These are phyloP conservation scores for Croton setiger DNA, from an alignment of 441 rosid genomes.

Conservation along the genomic window DNA sequence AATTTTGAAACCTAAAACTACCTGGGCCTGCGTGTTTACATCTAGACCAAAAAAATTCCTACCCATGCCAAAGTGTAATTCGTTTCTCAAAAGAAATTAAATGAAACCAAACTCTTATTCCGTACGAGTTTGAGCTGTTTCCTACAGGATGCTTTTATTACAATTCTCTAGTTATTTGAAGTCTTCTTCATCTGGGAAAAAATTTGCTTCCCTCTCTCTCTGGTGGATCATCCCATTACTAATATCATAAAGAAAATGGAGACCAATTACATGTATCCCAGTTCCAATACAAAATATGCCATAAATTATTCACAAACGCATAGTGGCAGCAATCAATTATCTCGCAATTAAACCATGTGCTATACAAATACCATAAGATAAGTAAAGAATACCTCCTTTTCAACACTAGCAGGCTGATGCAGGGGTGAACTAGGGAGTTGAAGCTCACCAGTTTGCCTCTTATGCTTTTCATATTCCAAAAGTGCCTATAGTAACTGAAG, in stretches of 20 bases:
- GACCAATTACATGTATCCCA: not conserved
- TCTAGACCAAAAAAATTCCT: not conserved
- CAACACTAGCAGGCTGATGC: slow-evolving; percentile 40
- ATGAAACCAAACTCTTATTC: not conserved
- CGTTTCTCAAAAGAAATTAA: not conserved
- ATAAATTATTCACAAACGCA: not conserved
- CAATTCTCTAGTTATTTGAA: not conserved
- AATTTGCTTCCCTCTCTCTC: not conserved
- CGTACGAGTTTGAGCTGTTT: slow-evolving; percentile 4
- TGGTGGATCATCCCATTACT: not conserved
- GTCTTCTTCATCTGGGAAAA: not conserved
- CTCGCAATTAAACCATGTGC: not conserved
- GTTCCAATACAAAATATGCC: not conserved
- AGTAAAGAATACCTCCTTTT: slow-evolving; percentile 53
- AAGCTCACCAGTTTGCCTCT: slow-evolving; percentile 60
- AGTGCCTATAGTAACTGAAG: slow-evolving; percentile 53
- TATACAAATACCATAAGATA: not conserved
- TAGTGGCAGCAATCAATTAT: not conserved
- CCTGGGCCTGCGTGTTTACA: not conserved
- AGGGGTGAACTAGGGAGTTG: slow-evolving; percentile 51
- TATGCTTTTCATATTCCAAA: slow-evolving; percentile 72
- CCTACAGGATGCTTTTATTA: not conserved
- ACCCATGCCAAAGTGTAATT: not conserved
- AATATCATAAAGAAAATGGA: not conserved
- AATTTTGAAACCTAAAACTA: slow-evolving; percentile 2